Percentiles rank a stretch among this genome's conserved stretches.
phyloP scores from a whole-genome alignment of 345 rosid species.

The rapeseed (Brassica napus) region DNA sequence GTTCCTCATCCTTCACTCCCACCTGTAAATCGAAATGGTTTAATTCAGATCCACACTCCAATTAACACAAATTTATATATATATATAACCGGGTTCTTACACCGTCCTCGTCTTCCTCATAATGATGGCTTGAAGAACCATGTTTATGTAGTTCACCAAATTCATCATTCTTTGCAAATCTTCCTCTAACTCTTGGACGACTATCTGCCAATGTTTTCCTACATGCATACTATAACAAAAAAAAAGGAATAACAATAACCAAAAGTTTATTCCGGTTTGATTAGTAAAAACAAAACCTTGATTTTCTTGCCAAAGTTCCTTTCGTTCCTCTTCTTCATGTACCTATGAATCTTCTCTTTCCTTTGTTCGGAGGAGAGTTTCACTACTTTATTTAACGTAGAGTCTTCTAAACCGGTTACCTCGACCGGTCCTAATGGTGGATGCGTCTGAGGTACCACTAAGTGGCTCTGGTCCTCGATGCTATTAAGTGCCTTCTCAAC shows the following conservation, averaged over 20 bases:
- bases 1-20: constrained; percentile 71
- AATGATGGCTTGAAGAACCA: constrained; percentile 60
- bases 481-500: constrained; percentile 48
- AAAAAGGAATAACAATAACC: not conserved
- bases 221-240: constrained; percentile 69
- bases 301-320: constrained; percentile 98
- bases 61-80: not conserved
- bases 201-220: constrained; percentile 92
- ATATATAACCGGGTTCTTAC: constrained; percentile 41
- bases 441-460: constrained; percentile 32
- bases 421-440: constrained; percentile 59
- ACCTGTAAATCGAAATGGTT: constrained; percentile 48
- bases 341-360: constrained; percentile 89
- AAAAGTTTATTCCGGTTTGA: constrained; percentile 7
- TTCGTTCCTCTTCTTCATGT: constrained; percentile 91
- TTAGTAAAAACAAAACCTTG: constrained; percentile 51
- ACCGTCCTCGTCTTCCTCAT: constrained; percentile 71
- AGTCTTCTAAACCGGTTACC: constrained; percentile 70
- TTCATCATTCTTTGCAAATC: constrained; percentile 92
- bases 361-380: constrained; percentile 85
- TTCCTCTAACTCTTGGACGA: constrained; percentile 88
- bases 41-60: not conserved
- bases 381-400: constrained; percentile 64
- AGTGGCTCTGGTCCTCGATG: constrained; percentile 46
- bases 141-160: constrained; percentile 57